Conservation (phyloP, 2,329 filamentous ascomycete genomes). For the Aurifilum marmelostoma region DNA sequence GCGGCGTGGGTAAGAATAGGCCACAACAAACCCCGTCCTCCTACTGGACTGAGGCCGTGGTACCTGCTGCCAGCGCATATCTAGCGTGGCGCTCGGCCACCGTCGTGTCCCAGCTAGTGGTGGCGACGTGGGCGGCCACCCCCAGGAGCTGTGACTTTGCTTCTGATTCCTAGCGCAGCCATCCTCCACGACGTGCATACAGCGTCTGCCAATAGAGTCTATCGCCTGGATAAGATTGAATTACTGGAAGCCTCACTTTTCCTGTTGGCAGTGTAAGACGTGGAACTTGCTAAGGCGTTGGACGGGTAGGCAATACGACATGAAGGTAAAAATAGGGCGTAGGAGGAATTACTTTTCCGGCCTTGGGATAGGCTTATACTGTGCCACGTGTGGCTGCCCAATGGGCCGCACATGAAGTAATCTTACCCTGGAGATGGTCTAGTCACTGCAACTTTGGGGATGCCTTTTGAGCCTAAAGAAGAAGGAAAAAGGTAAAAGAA, state of each 20-base stretch:
- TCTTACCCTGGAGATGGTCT: not conserved
- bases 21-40: not conserved
- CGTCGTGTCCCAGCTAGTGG: not conserved
- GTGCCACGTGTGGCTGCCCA: constrained; percentile 10
- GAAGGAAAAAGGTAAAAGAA: not conserved
- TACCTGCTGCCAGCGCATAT: not conserved
- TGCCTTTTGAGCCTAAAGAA: not conserved
- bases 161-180: not conserved
- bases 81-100: constrained; percentile 8
- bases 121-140: not conserved
- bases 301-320: not conserved
- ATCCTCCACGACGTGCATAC: no score
- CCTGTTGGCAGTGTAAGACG: no score
- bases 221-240: no score
- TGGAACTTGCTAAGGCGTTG: not conserved
- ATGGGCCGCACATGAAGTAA: not conserved
- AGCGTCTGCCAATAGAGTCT: no score
- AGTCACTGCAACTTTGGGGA: not conserved
- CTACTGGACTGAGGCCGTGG: not conserved
- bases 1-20: not conserved
- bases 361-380: not conserved
- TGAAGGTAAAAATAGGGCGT: not conserved
- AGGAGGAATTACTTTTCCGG: not conserved
- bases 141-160: not conserved
- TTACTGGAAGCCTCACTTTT: no score